These are phyloP conservation scores for Epichloe bromicola DNA, from an alignment of 2,329 filamentous ascomycete species.

Conservation along the genomic window DNA sequence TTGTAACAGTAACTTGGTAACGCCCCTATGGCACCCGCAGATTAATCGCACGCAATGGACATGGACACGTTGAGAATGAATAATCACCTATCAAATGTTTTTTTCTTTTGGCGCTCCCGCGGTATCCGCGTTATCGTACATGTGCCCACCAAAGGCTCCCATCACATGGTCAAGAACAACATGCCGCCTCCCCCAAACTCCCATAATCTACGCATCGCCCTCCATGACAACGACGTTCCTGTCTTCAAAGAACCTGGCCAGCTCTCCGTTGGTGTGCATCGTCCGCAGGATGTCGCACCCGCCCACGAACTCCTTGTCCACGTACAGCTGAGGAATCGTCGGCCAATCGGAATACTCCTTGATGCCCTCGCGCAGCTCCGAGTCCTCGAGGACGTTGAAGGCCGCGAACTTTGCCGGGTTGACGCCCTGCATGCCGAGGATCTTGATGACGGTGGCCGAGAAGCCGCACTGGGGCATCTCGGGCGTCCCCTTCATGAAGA, in stretches of 20 bases:
- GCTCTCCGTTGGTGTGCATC: constrained; percentile 92
- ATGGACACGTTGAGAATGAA: too few species aligned
- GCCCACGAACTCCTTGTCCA: constrained; percentile 90
- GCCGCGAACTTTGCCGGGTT: constrained; percentile 95
- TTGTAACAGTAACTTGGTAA: constrained; percentile 15
- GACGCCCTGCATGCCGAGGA: constrained; percentile 86
- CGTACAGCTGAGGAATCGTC: constrained; percentile 92
- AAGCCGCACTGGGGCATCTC: constrained; percentile 95
- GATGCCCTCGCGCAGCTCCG: constrained; percentile 78
- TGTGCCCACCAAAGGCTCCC: constrained; percentile 1
- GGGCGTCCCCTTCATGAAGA: constrained; percentile 99
- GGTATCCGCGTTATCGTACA: constrained; percentile 2
- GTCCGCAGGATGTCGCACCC: constrained; percentile 95
- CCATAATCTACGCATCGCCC: constrained; percentile 22
- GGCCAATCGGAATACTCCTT: constrained; percentile 99
- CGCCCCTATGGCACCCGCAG: neutral
- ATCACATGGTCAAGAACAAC: constrained; percentile 15
- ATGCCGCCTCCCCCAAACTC: constrained; percentile 4
- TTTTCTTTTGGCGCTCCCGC: too few species aligned
- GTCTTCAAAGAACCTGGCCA: constrained; percentile 84
- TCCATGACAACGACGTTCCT: constrained; percentile 63
- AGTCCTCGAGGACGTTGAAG: constrained; percentile 91
- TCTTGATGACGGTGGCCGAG: constrained; percentile 88
- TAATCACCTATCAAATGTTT: too few species aligned
- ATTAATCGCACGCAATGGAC: too few species aligned